These are phyloP conservation scores for Pilaira anomala DNA, from an alignment of 192 early-diverging fungal species.

Conservation along the genomic window DNA sequence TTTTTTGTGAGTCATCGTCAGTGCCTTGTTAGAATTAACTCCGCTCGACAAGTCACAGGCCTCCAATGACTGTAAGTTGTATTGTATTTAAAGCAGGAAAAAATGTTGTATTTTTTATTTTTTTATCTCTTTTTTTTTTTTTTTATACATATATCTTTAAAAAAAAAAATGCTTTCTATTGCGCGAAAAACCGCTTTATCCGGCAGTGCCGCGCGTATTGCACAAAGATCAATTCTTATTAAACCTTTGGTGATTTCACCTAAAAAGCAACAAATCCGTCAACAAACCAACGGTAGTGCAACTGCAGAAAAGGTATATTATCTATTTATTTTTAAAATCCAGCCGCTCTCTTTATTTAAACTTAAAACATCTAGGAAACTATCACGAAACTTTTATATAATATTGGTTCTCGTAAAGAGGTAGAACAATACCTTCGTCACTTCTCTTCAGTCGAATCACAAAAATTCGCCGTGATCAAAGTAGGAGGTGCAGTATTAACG, in stretches of 20 bases:
- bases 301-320: slow-evolving; percentile 23
- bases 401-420: slow-evolving; percentile 98
- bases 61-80: too few relatives aligned
- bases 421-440: slow-evolving; percentile 95
- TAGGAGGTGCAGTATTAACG: slow-evolving; percentile 92
- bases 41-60: too few relatives aligned
- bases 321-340: not conserved
- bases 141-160: not conserved
- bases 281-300: not conserved
- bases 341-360: not conserved
- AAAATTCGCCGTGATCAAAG: slow-evolving; percentile 99
- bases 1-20: too few relatives aligned
- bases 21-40: too few relatives aligned
- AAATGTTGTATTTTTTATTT: not conserved
- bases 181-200: slow-evolving; percentile 7
- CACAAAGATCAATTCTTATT: not conserved
- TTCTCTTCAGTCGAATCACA: slow-evolving; percentile 98
- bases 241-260: not conserved
- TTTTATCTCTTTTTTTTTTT: not conserved
- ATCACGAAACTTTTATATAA: slow-evolving; percentile 92
- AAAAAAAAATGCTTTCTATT: slow-evolving; percentile 21
- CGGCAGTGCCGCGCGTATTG: slow-evolving; percentile 2
- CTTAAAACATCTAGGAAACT: slow-evolving; percentile 70
- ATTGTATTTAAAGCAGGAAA: not conserved
- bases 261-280: not conserved